Percentiles rank a stretch among this genome's conserved stretches.
These are phyloP conservation scores for Colletotrichum sp. DNA, from an alignment of 2,329 filamentous ascomycete genomes.

Conservation along the genomic window DNA sequence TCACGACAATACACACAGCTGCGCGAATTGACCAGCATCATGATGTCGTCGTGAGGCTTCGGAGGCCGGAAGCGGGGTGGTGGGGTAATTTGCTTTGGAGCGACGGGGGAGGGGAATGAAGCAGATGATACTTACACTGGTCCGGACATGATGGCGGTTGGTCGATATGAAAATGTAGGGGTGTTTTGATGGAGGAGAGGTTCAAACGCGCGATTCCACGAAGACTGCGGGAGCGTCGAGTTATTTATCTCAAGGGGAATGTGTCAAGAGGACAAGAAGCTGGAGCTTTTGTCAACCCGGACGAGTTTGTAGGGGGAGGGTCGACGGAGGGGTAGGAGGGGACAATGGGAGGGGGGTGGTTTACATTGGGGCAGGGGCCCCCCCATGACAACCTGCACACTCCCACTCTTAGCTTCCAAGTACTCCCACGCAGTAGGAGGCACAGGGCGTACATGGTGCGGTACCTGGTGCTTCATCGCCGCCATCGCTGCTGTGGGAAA, in stretches of 20 bases:
- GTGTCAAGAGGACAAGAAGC: conserved; percentile 19
- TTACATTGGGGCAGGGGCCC: conserved; percentile 17
- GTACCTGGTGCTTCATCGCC: neutral
- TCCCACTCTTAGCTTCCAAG: neutral
- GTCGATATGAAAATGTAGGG: conserved; percentile 4
- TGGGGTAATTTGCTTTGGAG: conserved; percentile 36
- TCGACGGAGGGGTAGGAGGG: conserved; percentile 21
- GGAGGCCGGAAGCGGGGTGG: conserved; percentile 40
- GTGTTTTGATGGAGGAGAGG: conserved; percentile 5
- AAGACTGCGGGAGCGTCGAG: conserved; percentile 17
- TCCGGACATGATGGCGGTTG: conserved; percentile 62
- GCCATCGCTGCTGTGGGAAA: neutral
- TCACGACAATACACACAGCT: conserved; percentile 21
- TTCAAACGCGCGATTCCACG: conserved; percentile 10
- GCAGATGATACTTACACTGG: conserved; percentile 65
- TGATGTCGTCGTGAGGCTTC: conserved; percentile 23
- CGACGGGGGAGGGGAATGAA: conserved; percentile 12
- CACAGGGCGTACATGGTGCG: neutral
- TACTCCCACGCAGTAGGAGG: neutral
- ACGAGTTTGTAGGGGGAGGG: conserved; percentile 22
- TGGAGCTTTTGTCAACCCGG: conserved; percentile 21
- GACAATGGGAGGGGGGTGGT: conserved; percentile 6
- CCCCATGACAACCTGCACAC: conserved; percentile 14
- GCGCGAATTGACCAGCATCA: conserved; percentile 37
- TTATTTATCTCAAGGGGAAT: conserved; percentile 23